phyloP scores from a whole-genome alignment of 2,329 filamentous ascomycete species.

The Aspergillus amoenus region DNA sequence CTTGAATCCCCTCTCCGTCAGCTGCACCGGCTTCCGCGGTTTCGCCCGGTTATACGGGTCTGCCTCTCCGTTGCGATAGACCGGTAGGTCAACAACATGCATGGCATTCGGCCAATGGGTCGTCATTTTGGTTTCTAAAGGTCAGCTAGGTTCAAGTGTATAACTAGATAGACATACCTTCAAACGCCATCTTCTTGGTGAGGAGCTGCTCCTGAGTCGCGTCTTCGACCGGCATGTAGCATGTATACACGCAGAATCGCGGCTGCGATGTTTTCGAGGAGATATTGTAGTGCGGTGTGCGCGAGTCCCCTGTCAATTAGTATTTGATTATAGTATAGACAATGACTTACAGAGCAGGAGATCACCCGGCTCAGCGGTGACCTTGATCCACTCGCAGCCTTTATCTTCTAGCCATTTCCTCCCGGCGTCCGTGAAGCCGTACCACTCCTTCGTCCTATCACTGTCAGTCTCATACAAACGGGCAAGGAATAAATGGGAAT shows the following conservation, averaged over 20 bases:
- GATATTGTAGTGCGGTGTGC: constrained; percentile 42
- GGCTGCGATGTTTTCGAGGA: constrained; percentile 31
- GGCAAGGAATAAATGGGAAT: not conserved
- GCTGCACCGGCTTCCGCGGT: constrained; percentile 36
- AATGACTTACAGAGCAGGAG: constrained; percentile 36
- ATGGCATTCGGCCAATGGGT: constrained; percentile 41
- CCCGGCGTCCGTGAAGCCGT: constrained; percentile 28
- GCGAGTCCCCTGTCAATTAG: constrained; percentile 28
- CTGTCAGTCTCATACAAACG: not conserved
- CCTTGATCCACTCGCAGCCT: constrained; percentile 35
- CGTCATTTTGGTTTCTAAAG: constrained; percentile 24
- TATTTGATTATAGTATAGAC: too few species aligned
- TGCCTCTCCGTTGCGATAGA: constrained; percentile 19
- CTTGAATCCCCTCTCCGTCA: constrained; percentile 46
- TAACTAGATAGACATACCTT: constrained; percentile 20
- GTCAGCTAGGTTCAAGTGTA: not conserved
- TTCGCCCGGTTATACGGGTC: constrained; percentile 29
- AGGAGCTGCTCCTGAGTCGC: constrained; percentile 42
- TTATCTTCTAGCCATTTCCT: constrained; percentile 35
- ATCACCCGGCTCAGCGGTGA: constrained; percentile 46
- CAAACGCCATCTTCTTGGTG: constrained; percentile 45
- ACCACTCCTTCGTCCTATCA: constrained; percentile 30
- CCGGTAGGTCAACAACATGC: constrained; percentile 23
- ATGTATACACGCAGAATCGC: constrained; percentile 41
- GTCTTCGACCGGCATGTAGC: constrained; percentile 42